A percentile compares a stretch with the other conserved stretches of the same genome.
Conservation (phyloP, 2,329 filamentous ascomycete genomes). For the Exophiala bonariae region DNA sequence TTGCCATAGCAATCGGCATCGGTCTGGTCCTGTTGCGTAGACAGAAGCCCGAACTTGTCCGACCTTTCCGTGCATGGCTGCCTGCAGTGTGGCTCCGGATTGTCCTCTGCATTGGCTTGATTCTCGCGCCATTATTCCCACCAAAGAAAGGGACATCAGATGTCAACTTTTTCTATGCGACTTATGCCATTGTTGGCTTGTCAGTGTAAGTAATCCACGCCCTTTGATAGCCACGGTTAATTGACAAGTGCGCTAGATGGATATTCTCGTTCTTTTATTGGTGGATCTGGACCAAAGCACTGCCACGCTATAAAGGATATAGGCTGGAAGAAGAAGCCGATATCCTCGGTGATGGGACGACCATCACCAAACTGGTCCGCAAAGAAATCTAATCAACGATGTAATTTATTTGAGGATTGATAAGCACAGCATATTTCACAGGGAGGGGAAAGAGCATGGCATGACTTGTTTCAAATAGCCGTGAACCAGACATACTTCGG, state of each 20-base stretch:
- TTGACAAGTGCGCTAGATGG: constrained; percentile 46
- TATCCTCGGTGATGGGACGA: constrained; percentile 65
- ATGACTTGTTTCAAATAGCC: constrained; percentile 6
- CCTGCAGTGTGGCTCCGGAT: constrained; percentile 60
- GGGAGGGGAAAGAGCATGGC: constrained; percentile 3
- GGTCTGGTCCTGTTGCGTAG: constrained; percentile 63
- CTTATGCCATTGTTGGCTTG: constrained; percentile 54
- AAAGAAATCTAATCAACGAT: constrained; percentile 23
- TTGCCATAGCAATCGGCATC: constrained; percentile 56
- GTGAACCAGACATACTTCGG: constrained; percentile 2
- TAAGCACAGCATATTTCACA: constrained; percentile 17
- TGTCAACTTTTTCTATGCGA: constrained; percentile 51
- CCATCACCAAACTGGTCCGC: constrained; percentile 58
- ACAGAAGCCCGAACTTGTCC: constrained; percentile 58
- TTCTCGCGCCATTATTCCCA: constrained; percentile 64
- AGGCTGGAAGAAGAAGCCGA: constrained; percentile 62
- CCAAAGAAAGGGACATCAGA: constrained; percentile 50
- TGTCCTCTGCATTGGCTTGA: constrained; percentile 52
- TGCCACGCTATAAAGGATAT: constrained; percentile 63
- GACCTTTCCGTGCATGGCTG: constrained; percentile 67
- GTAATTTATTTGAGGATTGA: constrained; percentile 13
- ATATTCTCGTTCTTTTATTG: constrained; percentile 64
- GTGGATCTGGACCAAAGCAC: constrained; percentile 63
- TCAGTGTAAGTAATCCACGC: constrained; percentile 38
- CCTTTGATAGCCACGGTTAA: background rate